Percentiles rank a stretch among this genome's conserved stretches.
Evolutionary conservation across 345 rosid species (phyloP).

Genomic region (Melaleuca quinquenervia): DNA sequence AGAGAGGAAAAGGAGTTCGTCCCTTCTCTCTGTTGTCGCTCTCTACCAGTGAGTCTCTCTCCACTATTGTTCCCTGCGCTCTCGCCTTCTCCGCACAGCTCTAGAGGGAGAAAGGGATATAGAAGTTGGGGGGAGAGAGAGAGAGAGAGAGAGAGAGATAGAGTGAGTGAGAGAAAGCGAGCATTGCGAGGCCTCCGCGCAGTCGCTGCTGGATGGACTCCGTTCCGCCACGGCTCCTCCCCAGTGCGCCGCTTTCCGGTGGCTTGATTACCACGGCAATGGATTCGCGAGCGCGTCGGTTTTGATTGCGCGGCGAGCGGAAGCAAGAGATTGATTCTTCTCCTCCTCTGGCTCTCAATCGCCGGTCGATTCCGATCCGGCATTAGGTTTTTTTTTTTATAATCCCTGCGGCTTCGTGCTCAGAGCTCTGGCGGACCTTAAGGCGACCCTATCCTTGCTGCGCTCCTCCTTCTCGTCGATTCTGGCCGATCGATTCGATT

Average conservation of each 20-base stretch:
- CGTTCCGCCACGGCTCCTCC: background rate
- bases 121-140: background rate
- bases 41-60: slow-evolving; percentile 2
- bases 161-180: background rate
- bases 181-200: slow-evolving; percentile 17
- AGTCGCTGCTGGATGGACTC: slow-evolving; percentile 11
- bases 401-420: background rate
- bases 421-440: slow-evolving; percentile 45
- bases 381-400: background rate
- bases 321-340: slow-evolving; percentile 16
- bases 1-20: background rate
- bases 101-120: background rate
- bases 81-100: background rate
- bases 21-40: background rate
- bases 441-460: slow-evolving; percentile 33
- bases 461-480: slow-evolving; percentile 16
- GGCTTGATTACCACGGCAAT: slow-evolving; percentile 46
- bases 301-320: slow-evolving; percentile 7
- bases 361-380: background rate
- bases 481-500: slow-evolving; percentile 32
- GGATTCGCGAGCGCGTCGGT: background rate
- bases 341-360: background rate
- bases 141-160: background rate
- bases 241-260: slow-evolving; percentile 4
- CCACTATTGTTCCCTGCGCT: background rate